Evolutionary conservation across 1,139 yeast species (phyloP).

Genomic region (Hemisphaericaspora xylanilytica): DNA sequence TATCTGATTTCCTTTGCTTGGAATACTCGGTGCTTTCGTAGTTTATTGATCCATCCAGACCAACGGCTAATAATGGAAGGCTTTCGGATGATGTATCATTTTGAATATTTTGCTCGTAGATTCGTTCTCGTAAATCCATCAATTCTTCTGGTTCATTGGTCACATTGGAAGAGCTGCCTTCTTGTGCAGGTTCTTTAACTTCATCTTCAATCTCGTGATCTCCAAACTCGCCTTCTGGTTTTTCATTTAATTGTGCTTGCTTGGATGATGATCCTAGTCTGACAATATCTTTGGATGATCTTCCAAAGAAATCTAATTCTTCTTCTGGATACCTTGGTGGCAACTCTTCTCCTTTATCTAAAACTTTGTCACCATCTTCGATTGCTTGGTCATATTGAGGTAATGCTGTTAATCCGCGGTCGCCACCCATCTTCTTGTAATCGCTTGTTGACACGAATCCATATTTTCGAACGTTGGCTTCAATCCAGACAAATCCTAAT

Average conservation of each 20-base stretch:
- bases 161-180: conserved; percentile 21
- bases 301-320: conserved; percentile 64
- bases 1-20: conserved; percentile 4
- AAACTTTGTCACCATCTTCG: conserved; percentile 41
- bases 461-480: conserved; percentile 91
- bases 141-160: conserved; percentile 41
- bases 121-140: conserved; percentile 39
- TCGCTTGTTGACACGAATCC: conserved; percentile 76
- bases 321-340: conserved; percentile 69
- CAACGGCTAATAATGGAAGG: conserved; percentile 11
- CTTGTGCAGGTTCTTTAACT: conserved; percentile 14
- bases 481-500: conserved; percentile 88
- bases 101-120: conserved; percentile 31
- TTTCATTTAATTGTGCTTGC: conserved; percentile 15
- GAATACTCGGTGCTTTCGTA: conserved; percentile 6
- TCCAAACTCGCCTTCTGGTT: conserved; percentile 13
- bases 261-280: conserved; percentile 25
- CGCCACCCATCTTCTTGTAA: conserved; percentile 38
- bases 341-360: conserved; percentile 71
- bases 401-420: conserved; percentile 44
- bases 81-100: conserved; percentile 12
- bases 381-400: conserved; percentile 36
- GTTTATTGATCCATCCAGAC: conserved; percentile 2
- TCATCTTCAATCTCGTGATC: conserved; percentile 16
- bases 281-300: conserved; percentile 23